These are phyloP conservation scores for Spathaspora arborariae DNA, from an alignment of 805 yeast species.

Conservation along the genomic window DNA sequence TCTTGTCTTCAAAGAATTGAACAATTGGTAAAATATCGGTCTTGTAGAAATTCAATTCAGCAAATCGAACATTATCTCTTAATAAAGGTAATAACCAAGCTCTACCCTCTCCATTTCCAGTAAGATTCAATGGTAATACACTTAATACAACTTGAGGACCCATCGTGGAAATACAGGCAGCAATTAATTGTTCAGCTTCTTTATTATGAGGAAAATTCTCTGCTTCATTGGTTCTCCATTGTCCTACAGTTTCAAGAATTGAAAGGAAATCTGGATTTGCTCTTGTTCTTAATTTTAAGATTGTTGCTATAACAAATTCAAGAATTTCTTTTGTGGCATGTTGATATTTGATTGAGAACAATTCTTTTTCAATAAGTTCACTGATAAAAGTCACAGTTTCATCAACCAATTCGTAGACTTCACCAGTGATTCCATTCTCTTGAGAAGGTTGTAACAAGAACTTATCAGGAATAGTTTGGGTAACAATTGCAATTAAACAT, in stretches of 20 bases:
- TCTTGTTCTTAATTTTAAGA: slow-evolving; percentile 60
- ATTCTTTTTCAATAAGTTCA: slow-evolving; percentile 48
- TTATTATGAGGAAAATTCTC: slow-evolving; percentile 62
- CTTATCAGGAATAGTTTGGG: slow-evolving; percentile 61
- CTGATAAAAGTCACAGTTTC: slow-evolving; percentile 50
- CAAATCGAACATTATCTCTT: slow-evolving; percentile 77
- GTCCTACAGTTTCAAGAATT: slow-evolving; percentile 71
- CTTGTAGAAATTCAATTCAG: slow-evolving; percentile 63
- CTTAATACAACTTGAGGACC: slow-evolving; percentile 84
- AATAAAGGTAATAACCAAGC: slow-evolving; percentile 93
- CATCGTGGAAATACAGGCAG: slow-evolving; percentile 70
- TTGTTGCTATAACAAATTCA: slow-evolving; percentile 59
- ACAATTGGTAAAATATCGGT: slow-evolving; percentile 63
- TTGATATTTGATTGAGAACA: slow-evolving; percentile 70
- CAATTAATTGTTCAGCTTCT: slow-evolving; percentile 77
- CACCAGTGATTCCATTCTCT: slow-evolving; percentile 37
- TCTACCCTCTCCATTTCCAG: slow-evolving; percentile 68
- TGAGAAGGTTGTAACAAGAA: slow-evolving; percentile 50
- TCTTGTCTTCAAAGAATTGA: slow-evolving; percentile 48
- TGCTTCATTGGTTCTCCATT: slow-evolving; percentile 77
- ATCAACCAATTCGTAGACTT: slow-evolving; percentile 54
- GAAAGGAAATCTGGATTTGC: slow-evolving; percentile 67
- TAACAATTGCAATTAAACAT: slow-evolving; percentile 76
- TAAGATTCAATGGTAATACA: slow-evolving; percentile 75
- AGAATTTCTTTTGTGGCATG: slow-evolving; percentile 73